Evolutionary conservation across 306 rosid genomes (phyloP), one percentile per base, ranked within the genome.

Genomic region (Ziziphus jujuba): DNA sequence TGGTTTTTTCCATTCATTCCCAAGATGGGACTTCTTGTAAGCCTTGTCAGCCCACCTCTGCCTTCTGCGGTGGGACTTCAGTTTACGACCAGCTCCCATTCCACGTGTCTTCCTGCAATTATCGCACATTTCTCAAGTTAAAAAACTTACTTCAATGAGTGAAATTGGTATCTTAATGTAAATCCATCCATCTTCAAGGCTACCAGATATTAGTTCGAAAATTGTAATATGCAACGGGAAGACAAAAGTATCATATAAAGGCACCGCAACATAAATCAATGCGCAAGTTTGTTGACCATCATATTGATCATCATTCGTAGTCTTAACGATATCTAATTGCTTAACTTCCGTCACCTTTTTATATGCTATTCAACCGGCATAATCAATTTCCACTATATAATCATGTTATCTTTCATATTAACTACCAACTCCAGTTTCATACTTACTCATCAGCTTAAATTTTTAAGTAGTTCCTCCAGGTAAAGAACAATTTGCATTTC

Each of bases 41-140:
- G 80, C 44, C 72, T 76, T 76, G 59, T 76, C 80, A 2, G 80
- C 80, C 76, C 80, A 76, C 63, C 80, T 76, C 45, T 75, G 80
- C 65, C 65, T 62, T 38, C 75, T 62, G 2, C 80, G 80, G 71
- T 75, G 80, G 40, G 72, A 58, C 63, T 70, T 76, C 63, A 76
- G 65, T 68, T 76, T 76, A 20, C 80, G 76, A 40, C 76, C 80
- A 28, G 80, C 80, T 76, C 80, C 80, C 76, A 76, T 76, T 35
- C 80, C 80, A 8, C 80, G 62, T 33, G 80, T 76, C 72, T 76
- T 76, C 75, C 80, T 76, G 76, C 69, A 76, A 7, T 34, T 43
- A 6, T 36, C 10, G 4, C 63, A 25, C 50, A 21, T 66, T 54
- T 28, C 36, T 44, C 22, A 3, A 62, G n/a, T 22, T 21, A 13